Evolutionary conservation across 805 yeast species (phyloP), one percentile per base, ranked within the genome.

Genomic region (Lachancea thermotolerans): DNA sequence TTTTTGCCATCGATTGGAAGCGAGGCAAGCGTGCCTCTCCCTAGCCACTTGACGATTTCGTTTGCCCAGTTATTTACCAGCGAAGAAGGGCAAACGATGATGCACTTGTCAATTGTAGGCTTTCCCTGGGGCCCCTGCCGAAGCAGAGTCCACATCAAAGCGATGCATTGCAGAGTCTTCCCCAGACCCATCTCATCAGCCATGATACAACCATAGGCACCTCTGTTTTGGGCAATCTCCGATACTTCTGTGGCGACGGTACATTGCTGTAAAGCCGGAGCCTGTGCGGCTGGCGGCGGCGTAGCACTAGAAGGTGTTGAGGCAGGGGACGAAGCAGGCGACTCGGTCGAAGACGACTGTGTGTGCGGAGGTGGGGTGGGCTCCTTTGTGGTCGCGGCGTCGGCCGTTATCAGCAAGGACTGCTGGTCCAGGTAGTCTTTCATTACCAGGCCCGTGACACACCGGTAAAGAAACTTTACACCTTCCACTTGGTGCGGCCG

Each of bases 401-500:
- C 43, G 32, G 43, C 43, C 27, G 10, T 35, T 27, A 25, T 32
- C 14, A 42, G 28, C 8, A 43, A 38, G 16, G 16, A 17, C 29
- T 43, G 42, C 18, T 60, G 52, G 27, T 61, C 66, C 31, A 60
- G 39, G 40, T 52, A 64, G 48, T 65, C 69, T 39, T 65, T 64
- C 67, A 65, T 64, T 2, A 82, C 76, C 30, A 90, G 66, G 0
- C 99, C 99, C 1, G 96, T 76, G 0, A 95, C 88, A 65, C 99
- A 91, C 45, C 90, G 69, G 58, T 89, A 93, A 47, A 93, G 67
- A 60, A 93, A 93, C 62, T 86, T 79, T 35, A 91, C 96, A 51
- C 99, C 99, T 40, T 91, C 95, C 4, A 93, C 81, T 64, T 93
- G 99, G 70, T 93, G 99, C 0, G 99, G 99, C 52, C 99, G 77